phyloP scores from a whole-genome alignment of 345 rosid genomes.

The Lumnitzera littorea region DNA sequence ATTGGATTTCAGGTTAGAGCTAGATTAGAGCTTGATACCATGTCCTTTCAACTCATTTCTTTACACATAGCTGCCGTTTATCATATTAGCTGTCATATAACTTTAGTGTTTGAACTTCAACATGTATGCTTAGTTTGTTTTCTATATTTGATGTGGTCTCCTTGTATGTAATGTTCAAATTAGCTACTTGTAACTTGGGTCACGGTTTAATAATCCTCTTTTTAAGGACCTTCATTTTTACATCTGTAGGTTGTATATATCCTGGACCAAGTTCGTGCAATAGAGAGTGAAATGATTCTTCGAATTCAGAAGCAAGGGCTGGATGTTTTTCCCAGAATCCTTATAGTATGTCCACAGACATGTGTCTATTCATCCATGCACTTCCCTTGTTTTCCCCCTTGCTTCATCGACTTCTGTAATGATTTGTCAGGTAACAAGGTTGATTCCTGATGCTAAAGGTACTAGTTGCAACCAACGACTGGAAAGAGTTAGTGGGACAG shows the following conservation, averaged over 20 bases:
- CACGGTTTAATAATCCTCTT: not conserved
- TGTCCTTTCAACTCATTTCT: too few species aligned
- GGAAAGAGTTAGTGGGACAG: conserved; percentile 11
- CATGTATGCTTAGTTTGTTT: too few species aligned
- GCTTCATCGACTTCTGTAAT: not conserved
- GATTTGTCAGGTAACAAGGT: conserved; percentile 8
- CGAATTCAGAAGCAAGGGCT: conserved; percentile 33
- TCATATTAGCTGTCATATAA: too few species aligned
- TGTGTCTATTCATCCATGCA: not conserved
- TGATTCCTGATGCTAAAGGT: conserved; percentile 15
- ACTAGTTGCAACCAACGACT: conserved; percentile 12
- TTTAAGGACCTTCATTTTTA: not conserved
- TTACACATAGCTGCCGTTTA: too few species aligned
- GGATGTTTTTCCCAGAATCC: not conserved
- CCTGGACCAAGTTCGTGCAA: conserved; percentile 63
- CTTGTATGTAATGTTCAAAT: not conserved
- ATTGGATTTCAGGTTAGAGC: too few species aligned
- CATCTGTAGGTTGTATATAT: conserved; percentile 40
- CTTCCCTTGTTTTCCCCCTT: not conserved
- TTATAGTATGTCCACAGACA: not conserved
- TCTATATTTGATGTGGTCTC: too few species aligned
- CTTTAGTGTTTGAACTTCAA: too few species aligned
- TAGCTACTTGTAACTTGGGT: not conserved
- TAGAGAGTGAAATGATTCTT: conserved; percentile 55
- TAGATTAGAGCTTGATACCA: too few species aligned